Base-by-base conservation (phyloP, 345 rosid species). In the Salix arbutifolia region DNA sequence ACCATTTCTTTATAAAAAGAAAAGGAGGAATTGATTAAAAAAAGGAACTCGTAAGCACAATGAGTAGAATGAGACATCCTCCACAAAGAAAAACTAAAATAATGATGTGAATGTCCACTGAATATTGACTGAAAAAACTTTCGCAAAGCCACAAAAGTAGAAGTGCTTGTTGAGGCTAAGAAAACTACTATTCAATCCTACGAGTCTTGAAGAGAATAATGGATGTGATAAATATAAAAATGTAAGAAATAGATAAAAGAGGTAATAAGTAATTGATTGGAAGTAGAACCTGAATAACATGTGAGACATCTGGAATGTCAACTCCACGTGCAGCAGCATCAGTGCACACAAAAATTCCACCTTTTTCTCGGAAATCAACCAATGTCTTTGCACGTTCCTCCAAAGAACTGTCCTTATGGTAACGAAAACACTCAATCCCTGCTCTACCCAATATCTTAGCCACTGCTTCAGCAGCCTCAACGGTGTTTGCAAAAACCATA, bases 311-410 rank as follows among this genome's bases (percentile, higher is more conserved):
- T 74, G 97, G 98, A 82, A 96, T 89, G 80, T 96, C 99, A 78
- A 96, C 88, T 76, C 99, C 99, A 70, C 99, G 96, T 19, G 99
- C 93, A 73, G 97, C 99, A 13, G 99, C 99, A 88, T 93, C 99
- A 60, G 99, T 96, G 80, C 99, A 93, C 12, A 96, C 94, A 76
- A 96, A 86, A 74, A 91, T 82, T 78, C 99, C 97, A 37, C 98
- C 97, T 28, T 87, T 87, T 78, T 91, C 94, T 82, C 81, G 87
- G 79, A 95, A 95, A 78, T 82, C 86, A 60, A 80, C 84, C 78
- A 95, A 81, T 42, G 87, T 85, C 71, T 87, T 78, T 65, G 96
- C 87, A 78, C 98, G 93, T 38, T 91, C 93, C 48, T 93, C 96
- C 25, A 93, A 85, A n/a, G 92, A 89, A 70, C 80, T 87, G 74